These are phyloP conservation scores for Phytophthora pseudosyringae DNA, from an alignment of 352 stramenopile genomes.

Conservation along the genomic window DNA sequence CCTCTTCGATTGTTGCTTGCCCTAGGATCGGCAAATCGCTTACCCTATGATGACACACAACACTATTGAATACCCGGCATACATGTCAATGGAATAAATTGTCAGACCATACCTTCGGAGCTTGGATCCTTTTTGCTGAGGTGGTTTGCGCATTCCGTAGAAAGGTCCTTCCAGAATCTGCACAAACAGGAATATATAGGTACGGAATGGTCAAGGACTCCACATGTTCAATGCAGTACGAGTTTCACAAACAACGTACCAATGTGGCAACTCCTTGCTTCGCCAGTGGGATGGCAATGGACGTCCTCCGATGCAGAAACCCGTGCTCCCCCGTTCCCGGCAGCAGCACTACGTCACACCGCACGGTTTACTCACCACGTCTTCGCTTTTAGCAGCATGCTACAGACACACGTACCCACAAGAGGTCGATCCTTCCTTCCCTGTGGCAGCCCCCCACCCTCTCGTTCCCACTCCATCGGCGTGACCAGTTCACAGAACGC, in stretches of 20 bases:
- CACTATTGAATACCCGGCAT: neutral
- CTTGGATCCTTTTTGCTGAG: slow-evolving; percentile 78
- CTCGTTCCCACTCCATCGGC: slow-evolving; percentile 55
- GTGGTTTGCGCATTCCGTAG: slow-evolving; percentile 73
- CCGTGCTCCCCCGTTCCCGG: slow-evolving; percentile 80
- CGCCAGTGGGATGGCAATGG: slow-evolving; percentile 70
- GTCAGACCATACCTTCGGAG: slow-evolving; percentile 53
- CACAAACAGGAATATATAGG: neutral
- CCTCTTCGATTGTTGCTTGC: slow-evolving; percentile 84
- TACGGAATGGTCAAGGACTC: slow-evolving; percentile 4
- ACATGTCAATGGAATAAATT: neutral
- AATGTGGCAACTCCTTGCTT: slow-evolving; percentile 66
- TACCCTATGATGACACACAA: slow-evolving; percentile 39
- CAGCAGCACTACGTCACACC: slow-evolving; percentile 55
- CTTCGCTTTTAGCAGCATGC: neutral
- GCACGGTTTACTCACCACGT: slow-evolving; percentile 10
- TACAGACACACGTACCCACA: slow-evolving; percentile 40
- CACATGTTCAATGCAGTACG: neutral
- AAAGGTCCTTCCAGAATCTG: slow-evolving; percentile 85
- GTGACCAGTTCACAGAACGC: slow-evolving; percentile 78
- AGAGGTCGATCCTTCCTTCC: slow-evolving; percentile 39
- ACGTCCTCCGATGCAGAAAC: slow-evolving; percentile 72
- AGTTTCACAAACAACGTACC: slow-evolving; percentile 31
- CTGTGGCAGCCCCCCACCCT: slow-evolving; percentile 19
- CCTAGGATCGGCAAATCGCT: slow-evolving; percentile 77